Conservation (phyloP, 2,329 filamentous ascomycete species). For the Ilyonectria sp. region DNA sequence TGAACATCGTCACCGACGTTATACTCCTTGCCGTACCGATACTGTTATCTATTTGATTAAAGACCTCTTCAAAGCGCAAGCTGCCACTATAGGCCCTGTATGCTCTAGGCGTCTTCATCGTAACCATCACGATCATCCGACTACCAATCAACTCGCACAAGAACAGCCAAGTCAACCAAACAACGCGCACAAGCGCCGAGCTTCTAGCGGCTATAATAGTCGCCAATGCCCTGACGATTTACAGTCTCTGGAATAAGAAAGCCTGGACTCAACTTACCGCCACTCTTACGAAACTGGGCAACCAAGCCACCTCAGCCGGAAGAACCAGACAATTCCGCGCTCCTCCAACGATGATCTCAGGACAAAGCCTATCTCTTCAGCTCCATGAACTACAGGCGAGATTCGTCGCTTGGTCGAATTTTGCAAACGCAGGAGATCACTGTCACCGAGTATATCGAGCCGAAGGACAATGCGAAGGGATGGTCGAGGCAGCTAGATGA, state of each 20-base stretch:
- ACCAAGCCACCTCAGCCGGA: too few species aligned
- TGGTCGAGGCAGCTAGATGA: too few species aligned
- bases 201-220: conserved; percentile 52
- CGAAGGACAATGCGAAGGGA: too few species aligned
- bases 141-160: conserved; percentile 56
- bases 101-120: conserved; percentile 57
- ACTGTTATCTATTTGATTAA: conserved; percentile 47
- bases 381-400: too few species aligned
- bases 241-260: conserved; percentile 33
- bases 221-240: conserved; percentile 57
- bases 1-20: conserved; percentile 48
- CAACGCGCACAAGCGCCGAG: conserved; percentile 57
- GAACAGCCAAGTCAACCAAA: conserved; percentile 53
- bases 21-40: conserved; percentile 47
- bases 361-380: too few species aligned
- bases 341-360: too few species aligned
- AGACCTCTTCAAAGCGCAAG: conserved; percentile 50
- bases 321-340: too few species aligned
- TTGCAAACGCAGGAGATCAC: too few species aligned
- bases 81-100: conserved; percentile 52
- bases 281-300: too few species aligned
- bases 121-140: conserved; percentile 56
- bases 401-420: too few species aligned
- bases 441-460: too few species aligned
- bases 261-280: too few species aligned